Conservation (phyloP, 257 asterid species). For the Przewalskia tangutica region DNA sequence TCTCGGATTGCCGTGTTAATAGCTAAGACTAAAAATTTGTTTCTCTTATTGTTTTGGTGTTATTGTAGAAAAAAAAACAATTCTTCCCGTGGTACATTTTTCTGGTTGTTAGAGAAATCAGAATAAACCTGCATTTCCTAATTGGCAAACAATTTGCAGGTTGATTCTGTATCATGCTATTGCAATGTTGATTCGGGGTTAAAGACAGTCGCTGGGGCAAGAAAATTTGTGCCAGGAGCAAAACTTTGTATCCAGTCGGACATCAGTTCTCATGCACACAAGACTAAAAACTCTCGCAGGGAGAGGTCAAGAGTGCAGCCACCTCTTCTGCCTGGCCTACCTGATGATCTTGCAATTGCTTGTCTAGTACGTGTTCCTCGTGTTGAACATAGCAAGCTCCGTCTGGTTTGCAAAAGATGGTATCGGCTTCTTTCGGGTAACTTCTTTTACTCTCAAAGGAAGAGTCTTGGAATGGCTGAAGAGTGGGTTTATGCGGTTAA, state of each 20-base stretch:
- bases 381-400: conserved; percentile 35
- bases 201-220: conserved; percentile 35
- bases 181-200: conserved; percentile 38
- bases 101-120: background rate
- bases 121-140: background rate
- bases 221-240: conserved; percentile 38
- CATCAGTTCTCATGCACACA: conserved; percentile 35
- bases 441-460: conserved; percentile 30
- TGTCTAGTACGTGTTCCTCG: conserved; percentile 40
- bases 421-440: conserved; percentile 34
- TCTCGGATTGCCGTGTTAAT: background rate
- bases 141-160: conserved; percentile 14
- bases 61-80: background rate
- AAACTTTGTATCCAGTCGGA: conserved; percentile 39
- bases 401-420: conserved; percentile 42
- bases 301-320: conserved; percentile 32
- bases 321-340: conserved; percentile 37
- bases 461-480: conserved; percentile 37
- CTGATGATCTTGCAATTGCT: conserved; percentile 42
- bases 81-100: background rate
- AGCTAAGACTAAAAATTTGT: background rate
- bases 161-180: conserved; percentile 39
- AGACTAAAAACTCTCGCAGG: conserved; percentile 21
- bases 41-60: background rate
- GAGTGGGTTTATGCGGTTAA: conserved; percentile 37